phyloP scores from a whole-genome alignment of 495 filamentous ascomycete species.

The Penicillium simplicissimum region DNA sequence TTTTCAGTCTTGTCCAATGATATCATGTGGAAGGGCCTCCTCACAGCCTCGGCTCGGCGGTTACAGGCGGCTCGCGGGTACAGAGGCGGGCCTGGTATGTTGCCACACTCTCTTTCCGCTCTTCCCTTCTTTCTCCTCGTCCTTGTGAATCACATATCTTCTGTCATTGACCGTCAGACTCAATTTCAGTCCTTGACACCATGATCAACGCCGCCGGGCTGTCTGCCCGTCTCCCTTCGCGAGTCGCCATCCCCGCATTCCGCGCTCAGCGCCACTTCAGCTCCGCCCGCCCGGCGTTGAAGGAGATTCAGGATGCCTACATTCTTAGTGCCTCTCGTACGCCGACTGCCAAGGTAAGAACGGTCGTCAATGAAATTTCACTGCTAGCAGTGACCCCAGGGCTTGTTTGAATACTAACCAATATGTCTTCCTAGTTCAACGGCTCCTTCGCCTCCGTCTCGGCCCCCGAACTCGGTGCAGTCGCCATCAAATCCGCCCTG shows the following conservation, averaged over 20 bases:
- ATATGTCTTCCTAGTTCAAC: conserved; percentile 68
- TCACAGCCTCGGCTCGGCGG: conserved; percentile 36
- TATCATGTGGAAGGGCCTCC: conserved; percentile 26
- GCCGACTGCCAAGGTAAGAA: conserved; percentile 76
- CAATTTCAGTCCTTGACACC: conserved; percentile 3
- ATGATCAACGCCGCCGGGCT: conserved; percentile 33
- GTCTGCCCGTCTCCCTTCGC: conserved; percentile 34
- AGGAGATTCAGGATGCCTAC: conserved; percentile 85
- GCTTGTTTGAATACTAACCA: not conserved
- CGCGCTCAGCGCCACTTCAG: conserved; percentile 66
- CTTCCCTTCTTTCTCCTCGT: not conserved
- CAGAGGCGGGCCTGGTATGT: not conserved
- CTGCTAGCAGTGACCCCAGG: not conserved
- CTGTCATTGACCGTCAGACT: not conserved
- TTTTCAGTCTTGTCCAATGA: conserved; percentile 13
- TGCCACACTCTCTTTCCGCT: not conserved
- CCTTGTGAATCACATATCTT: not conserved
- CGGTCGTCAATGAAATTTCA: not conserved
- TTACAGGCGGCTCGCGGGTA: conserved; percentile 10
- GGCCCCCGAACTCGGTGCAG: conserved; percentile 82
- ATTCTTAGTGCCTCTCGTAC: conserved; percentile 87
- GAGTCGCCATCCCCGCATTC: conserved; percentile 41
- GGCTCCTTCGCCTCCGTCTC: conserved; percentile 78
- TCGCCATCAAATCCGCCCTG: conserved; percentile 86
- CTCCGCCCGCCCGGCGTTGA: conserved; percentile 53